Conservation (phyloP, 2,329 filamentous ascomycete genomes). For the Triangularia verruculosa region DNA sequence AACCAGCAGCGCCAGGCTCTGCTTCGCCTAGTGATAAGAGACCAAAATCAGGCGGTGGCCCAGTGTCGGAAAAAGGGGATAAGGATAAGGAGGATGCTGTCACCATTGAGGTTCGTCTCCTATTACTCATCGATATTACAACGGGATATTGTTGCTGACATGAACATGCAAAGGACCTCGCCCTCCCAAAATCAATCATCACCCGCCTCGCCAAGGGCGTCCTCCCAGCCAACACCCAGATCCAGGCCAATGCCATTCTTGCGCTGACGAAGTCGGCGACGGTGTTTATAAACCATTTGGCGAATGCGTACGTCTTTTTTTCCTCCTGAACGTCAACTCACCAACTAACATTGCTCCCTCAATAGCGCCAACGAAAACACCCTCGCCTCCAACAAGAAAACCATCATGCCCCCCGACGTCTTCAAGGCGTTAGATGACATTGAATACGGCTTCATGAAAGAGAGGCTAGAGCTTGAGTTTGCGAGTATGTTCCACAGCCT, state of each 20-base stretch:
- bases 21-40: neutral
- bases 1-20: constrained; percentile 16
- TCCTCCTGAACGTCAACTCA: neutral
- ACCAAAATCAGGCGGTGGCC: neutral
- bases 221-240: constrained; percentile 75
- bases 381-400: constrained; percentile 66
- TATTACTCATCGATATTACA: neutral
- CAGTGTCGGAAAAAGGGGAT: neutral
- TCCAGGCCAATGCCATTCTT: constrained; percentile 76
- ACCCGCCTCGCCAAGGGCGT: constrained; percentile 77
- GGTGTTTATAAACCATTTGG: constrained; percentile 79
- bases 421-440: constrained; percentile 73
- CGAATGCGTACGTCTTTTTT: constrained; percentile 60
- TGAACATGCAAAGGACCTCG: constrained; percentile 56
- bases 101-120: neutral
- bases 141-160: neutral
- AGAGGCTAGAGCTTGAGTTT: constrained; percentile 70
- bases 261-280: constrained; percentile 79
- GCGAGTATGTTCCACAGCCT: constrained; percentile 60
- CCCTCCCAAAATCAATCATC: constrained; percentile 76
- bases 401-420: constrained; percentile 71
- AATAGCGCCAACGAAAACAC: constrained; percentile 71
- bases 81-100: neutral
- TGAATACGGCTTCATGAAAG: constrained; percentile 70
- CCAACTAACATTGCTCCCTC: neutral